A percentile compares a stretch with the other conserved stretches of the same genome.
These are phyloP conservation scores for Boletus sensibilis DNA, from an alignment of 768 basidiomycete genomes.

Conservation along the genomic window DNA sequence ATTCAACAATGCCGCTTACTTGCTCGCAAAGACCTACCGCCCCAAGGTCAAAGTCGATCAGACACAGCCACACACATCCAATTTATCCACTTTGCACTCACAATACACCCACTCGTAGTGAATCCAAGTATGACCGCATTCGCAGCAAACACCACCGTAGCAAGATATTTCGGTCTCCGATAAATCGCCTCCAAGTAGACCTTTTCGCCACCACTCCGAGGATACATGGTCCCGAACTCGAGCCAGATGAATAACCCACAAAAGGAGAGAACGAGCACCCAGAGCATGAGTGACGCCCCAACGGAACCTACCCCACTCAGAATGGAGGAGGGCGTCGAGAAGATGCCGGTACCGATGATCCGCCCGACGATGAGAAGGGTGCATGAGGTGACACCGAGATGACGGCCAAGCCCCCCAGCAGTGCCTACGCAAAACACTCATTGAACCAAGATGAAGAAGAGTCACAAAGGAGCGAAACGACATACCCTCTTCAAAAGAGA, in stretches of 20 bases:
- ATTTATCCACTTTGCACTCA: slow-evolving; percentile 24
- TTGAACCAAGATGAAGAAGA: not conserved
- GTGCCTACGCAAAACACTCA: slow-evolving; percentile 31
- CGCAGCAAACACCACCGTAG: slow-evolving; percentile 47
- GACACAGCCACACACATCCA: not conserved
- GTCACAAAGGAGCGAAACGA: not conserved
- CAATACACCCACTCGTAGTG: slow-evolving; percentile 45
- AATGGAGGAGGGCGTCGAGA: slow-evolving; percentile 59
- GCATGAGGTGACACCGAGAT: slow-evolving; percentile 53
- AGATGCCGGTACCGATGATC: slow-evolving; percentile 61
- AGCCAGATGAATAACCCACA: slow-evolving; percentile 64
- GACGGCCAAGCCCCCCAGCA: slow-evolving; percentile 55
- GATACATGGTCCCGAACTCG: slow-evolving; percentile 62
- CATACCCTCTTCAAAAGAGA: slow-evolving; percentile 50
- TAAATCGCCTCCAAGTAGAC: slow-evolving; percentile 61
- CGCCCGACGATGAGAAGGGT: slow-evolving; percentile 55
- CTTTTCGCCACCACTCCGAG: slow-evolving; percentile 60
- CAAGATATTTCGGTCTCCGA: slow-evolving; percentile 44
- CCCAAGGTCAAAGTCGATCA: not conserved
- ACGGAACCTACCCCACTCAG: slow-evolving; percentile 54
- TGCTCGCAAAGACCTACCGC: slow-evolving; percentile 33
- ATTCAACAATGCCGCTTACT: slow-evolving; percentile 14
- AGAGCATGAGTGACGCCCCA: slow-evolving; percentile 59
- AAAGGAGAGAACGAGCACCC: slow-evolving; percentile 56
- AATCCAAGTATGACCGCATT: slow-evolving; percentile 48